Base-by-base conservation (phyloP, 495 filamentous ascomycete genomes). In the Chaetomidium leptoderma region DNA sequence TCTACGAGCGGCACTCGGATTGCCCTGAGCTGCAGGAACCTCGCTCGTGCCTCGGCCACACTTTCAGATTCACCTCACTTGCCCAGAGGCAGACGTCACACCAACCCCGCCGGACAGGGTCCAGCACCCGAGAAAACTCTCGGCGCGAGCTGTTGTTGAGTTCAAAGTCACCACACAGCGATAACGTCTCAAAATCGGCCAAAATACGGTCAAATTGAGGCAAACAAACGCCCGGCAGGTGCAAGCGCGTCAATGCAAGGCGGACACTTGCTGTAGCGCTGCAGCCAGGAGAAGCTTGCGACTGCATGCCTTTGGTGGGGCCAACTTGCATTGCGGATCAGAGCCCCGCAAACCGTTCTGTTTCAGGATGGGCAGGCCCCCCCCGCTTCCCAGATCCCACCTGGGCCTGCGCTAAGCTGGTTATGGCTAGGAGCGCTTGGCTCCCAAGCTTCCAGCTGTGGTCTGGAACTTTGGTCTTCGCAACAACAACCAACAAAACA, bases 341-440 rank as follows among this genome's bases (percentile, higher is more conserved):
- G 16, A 51, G 59, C 64, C 66, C 62, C 66, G 61, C 62, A 59
- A 64, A 55, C 61, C 58, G 64, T 66, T 65, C 49, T 60, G 66
- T 69, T 66, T 69, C 66, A 69, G 62, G 53, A 47, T 63, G 49
- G 53, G 40, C 63, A 57, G 36, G 42, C 30, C 32, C 35, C 60
- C 44, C 9, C n/a, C 27, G 1, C 24, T 29, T 0, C 39, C 23
- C n/a, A 19, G 43, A 23, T 16, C 36, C 33, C 21, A 19, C 23
- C 10, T 30, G 32, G 43, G 45, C 6, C n/a, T n/a, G 19, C 43
- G 24, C 51, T 55, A 47, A 14, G n/a, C 36, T 8, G 16, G 10
- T 39, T 53, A 3, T 6, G 37, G 51, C n/a, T 1, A 7, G n/a
- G 24, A 16, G 9, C 24, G 3, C 43, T 46, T 29, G 26, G 43